phyloP scores from a whole-genome alignment of 768 basidiomycete species.

The Russula emetica region DNA sequence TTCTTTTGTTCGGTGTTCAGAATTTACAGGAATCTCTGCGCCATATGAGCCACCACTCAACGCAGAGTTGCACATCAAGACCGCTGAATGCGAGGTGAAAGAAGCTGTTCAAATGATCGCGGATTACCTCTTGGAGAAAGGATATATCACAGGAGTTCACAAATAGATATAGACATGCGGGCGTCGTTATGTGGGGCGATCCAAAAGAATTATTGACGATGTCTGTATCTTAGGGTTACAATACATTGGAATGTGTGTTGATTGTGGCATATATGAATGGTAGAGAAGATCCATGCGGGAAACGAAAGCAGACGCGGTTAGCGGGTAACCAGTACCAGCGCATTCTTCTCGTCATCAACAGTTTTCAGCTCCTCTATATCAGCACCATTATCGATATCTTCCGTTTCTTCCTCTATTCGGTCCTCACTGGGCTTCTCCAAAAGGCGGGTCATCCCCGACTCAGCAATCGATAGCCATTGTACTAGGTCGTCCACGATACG shows the following conservation, averaged over 20 bases:
- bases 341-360: slow-evolving; percentile 11
- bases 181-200: not conserved
- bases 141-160: slow-evolving; percentile 33
- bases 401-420: slow-evolving; percentile 64
- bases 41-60: slow-evolving; percentile 87
- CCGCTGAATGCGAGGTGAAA: slow-evolving; percentile 71
- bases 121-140: slow-evolving; percentile 68
- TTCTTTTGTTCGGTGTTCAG: slow-evolving; percentile 40
- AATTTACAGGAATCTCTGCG: slow-evolving; percentile 96
- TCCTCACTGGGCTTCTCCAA: slow-evolving; percentile 51
- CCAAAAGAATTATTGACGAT: slow-evolving; percentile 2
- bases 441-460: slow-evolving; percentile 63
- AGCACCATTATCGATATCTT: slow-evolving; percentile 33
- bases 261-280: not conserved
- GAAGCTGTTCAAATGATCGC: slow-evolving; percentile 76
- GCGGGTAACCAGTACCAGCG: slow-evolving; percentile 16
- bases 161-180: slow-evolving; percentile 6
- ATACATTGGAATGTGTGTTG: slow-evolving; percentile 1
- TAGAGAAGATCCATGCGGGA: not conserved
- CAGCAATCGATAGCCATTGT: slow-evolving; percentile 71
- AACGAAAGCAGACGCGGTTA: slow-evolving; percentile 10
- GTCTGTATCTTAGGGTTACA: slow-evolving; percentile 1
- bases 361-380: not conserved
- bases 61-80: slow-evolving; percentile 91
- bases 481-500: slow-evolving; percentile 69